Evolutionary conservation across 2,329 filamentous ascomycete species (phyloP).

Genomic region (Pochonia chlamydosporia): DNA sequence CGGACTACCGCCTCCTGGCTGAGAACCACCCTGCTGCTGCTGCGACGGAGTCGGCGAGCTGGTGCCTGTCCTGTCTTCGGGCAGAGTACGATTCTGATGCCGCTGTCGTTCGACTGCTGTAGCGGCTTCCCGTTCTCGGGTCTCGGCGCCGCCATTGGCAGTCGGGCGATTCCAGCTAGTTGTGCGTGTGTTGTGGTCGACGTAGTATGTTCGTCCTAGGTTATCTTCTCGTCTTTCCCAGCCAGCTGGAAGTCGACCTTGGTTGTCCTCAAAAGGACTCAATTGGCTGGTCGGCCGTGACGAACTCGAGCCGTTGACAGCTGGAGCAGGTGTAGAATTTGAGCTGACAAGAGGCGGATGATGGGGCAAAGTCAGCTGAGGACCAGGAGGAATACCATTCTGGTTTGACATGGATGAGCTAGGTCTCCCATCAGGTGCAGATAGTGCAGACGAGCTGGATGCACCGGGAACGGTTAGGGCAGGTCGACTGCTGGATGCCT

Average conservation of each 20-base stretch:
- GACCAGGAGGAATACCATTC: conserved; percentile 37
- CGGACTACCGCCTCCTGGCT: conserved; percentile 27
- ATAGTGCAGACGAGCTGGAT: conserved; percentile 39
- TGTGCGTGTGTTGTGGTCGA: conserved; percentile 93
- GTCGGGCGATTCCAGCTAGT: conserved; percentile 95
- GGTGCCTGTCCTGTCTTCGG: conserved; percentile 89
- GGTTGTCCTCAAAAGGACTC: conserved; percentile 94
- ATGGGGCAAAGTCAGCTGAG: conserved; percentile 35
- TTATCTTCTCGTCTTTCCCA: conserved; percentile 98
- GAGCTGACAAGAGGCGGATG: conserved; percentile 46
- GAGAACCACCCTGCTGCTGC: conserved; percentile 39
- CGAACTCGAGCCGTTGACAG: conserved; percentile 23
- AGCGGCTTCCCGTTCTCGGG: conserved; percentile 76
- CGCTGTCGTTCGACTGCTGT: conserved; percentile 89
- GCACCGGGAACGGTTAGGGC: conserved; percentile 36
- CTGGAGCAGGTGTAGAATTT: conserved; percentile 28
- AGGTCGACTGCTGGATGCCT: conserved; percentile 39
- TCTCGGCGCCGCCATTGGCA: conserved; percentile 66
- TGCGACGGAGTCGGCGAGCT: conserved; percentile 76
- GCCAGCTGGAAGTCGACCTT: conserved; percentile 83
- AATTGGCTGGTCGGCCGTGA: conserved; percentile 41
- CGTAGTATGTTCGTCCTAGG: conserved; percentile 91
- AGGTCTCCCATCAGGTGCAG: conserved; percentile 43
- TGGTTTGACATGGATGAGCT: conserved; percentile 46
- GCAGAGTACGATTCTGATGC: conserved; percentile 92